Evolutionary conservation across 805 yeast species (phyloP), one percentile per base, ranked within the genome.

Genomic region (Monosporozyma unispora): DNA sequence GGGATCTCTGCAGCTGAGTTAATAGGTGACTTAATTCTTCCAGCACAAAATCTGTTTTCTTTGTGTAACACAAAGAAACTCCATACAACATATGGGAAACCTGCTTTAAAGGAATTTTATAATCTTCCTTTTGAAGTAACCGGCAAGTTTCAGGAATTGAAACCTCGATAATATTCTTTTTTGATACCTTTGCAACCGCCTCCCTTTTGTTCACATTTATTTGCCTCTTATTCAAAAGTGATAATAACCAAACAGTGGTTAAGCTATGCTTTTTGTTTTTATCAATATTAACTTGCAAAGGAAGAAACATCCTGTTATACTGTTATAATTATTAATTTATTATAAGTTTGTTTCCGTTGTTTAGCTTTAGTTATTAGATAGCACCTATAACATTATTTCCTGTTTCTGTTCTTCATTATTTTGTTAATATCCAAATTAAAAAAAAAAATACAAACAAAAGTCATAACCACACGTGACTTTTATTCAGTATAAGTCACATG

Each of bases 71-170:
- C 3, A 66, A 48, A 6, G 67, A 54, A 2, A 66, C 61, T 9
- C 70, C 70, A 49, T 59, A 66, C 18, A 66, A 38, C 12, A 66
- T 46, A 38, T 56, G 61, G 0, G 67, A 62, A 1, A 63, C 56
- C 11, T 64, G 60, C 31, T 63, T 55, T 41, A 66, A 49, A 6
- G 68, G 57, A 14, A 63, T 42, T 1, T 56, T 50, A 11, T 42
- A 33, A 7, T 55, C 58, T 27, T 52, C 54, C 4, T 52, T 44
- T 25, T 58, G 52, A 14, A 64, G 57, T 1, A 54, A 51, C 21
- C 54, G 53, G 50, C 68, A 64, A 5, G 68, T 59, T n/a, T 57
- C 50, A 1, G 67, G 66, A 7, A 66, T 66, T 1, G 64, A 63
- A 12, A 66, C 57, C n/a, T 58, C 57, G 3, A 62, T 41, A 16